A percentile compares a stretch with the other conserved stretches of the same genome.
Conservation (phyloP, 2,329 filamentous ascomycete species). For the Talaromyces sp. region DNA sequence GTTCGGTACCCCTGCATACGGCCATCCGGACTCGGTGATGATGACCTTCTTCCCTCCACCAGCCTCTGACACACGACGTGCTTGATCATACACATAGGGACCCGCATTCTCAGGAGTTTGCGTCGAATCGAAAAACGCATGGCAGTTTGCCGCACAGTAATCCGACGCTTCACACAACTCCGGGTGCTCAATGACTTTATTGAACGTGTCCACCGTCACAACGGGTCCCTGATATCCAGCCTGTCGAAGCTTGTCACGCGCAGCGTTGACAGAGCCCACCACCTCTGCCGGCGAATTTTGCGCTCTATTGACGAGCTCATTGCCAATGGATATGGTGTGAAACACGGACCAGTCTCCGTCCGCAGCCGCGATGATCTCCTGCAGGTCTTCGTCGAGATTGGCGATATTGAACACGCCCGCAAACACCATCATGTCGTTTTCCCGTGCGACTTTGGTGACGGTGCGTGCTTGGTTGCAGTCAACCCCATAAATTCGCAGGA, state of each 20-base stretch:
- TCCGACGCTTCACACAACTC: conserved; percentile 68
- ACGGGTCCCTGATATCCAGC: conserved; percentile 68
- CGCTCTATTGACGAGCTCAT: conserved; percentile 70
- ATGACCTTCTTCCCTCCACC: conserved; percentile 57
- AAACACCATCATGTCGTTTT: conserved; percentile 65
- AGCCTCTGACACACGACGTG: conserved; percentile 38
- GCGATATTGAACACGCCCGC: conserved; percentile 66
- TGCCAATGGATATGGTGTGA: conserved; percentile 70
- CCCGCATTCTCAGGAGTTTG: conserved; percentile 59
- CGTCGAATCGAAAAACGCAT: conserved; percentile 74
- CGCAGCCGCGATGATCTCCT: conserved; percentile 56
- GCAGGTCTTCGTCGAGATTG: conserved; percentile 52
- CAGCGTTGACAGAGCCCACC: conserved; percentile 52
- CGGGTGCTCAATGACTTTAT: conserved; percentile 60
- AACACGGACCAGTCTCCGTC: conserved; percentile 62
- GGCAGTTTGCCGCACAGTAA: conserved; percentile 74
- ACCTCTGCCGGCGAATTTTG: conserved; percentile 49
- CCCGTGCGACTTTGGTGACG: conserved; percentile 58
- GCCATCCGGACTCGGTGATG: conserved; percentile 84
- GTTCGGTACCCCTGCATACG: conserved; percentile 62
- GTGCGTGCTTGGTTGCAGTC: conserved; percentile 69
- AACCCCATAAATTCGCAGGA: conserved; percentile 72
- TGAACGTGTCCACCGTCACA: conserved; percentile 75
- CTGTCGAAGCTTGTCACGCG: conserved; percentile 52
- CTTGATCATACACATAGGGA: conserved; percentile 57